phyloP scores from a whole-genome alignment of 2,329 filamentous ascomycete species.

The Talaromyces sp. region DNA sequence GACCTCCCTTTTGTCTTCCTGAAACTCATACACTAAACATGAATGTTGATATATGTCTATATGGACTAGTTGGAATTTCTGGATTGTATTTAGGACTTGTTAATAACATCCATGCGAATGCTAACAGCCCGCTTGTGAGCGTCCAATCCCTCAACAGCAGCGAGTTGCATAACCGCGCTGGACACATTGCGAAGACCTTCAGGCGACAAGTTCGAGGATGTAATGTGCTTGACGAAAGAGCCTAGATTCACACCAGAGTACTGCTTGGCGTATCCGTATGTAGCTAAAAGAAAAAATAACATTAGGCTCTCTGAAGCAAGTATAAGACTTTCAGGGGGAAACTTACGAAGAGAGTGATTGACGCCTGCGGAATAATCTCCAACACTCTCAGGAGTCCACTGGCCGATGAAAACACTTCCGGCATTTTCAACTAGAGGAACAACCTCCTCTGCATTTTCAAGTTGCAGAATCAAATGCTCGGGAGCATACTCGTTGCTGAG shows the following conservation, averaged over 20 bases:
- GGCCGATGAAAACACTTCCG: constrained; percentile 90
- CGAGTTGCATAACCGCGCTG: constrained; percentile 87
- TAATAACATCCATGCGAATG: constrained; percentile 55
- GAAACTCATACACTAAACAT: background rate
- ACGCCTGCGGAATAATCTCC: constrained; percentile 98
- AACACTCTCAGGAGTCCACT: constrained; percentile 96
- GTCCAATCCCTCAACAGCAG: constrained; percentile 89
- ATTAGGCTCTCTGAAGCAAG: constrained; percentile 22
- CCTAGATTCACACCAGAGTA: constrained; percentile 96
- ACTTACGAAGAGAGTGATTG: constrained; percentile 94
- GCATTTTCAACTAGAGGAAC: constrained; percentile 85
- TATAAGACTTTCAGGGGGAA: background rate
- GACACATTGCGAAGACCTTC: constrained; percentile 84
- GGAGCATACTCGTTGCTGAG: constrained; percentile 94
- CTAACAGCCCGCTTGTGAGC: constrained; percentile 77
- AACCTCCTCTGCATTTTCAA: constrained; percentile 69
- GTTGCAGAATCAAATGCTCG: constrained; percentile 91
- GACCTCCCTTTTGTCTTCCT: background rate
- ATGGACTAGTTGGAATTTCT: background rate
- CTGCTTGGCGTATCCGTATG: constrained; percentile 96
- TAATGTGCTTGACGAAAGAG: constrained; percentile 98
- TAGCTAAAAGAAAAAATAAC: constrained; percentile 57
- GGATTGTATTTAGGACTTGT: constrained; percentile 19
- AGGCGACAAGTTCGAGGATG: constrained; percentile 81
- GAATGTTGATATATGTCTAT: background rate